Evolutionary conservation across 2,329 filamentous ascomycete genomes (phyloP).

Genomic region (Claviceps maximensis): DNA sequence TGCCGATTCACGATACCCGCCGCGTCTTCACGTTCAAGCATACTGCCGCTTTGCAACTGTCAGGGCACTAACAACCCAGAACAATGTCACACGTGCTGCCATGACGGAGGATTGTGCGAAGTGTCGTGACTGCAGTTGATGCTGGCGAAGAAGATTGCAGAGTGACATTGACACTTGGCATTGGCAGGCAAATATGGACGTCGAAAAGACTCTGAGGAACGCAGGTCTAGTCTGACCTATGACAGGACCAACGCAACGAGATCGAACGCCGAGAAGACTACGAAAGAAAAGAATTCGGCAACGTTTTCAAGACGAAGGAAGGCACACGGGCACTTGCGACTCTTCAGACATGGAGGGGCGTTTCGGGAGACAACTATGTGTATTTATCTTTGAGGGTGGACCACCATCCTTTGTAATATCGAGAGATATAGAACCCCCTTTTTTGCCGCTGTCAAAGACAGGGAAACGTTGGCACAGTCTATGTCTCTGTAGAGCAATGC

Average conservation of each 20-base stretch:
- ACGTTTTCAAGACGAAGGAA: constrained; percentile 7
- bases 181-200: constrained; percentile 15
- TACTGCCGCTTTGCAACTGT: not conserved
- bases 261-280: constrained; percentile 21
- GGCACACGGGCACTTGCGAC: constrained; percentile 10
- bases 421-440: constrained; percentile 18
- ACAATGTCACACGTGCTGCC: not conserved
- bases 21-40: not conserved
- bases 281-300: constrained; percentile 4
- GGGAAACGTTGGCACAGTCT: not conserved
- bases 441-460: not conserved
- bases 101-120: not conserved
- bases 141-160: constrained; percentile 12
- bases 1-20: not conserved
- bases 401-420: constrained; percentile 28
- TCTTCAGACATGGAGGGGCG: constrained; percentile 9
- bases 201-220: constrained; percentile 16
- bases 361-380: constrained; percentile 12
- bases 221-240: constrained; percentile 15
- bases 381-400: constrained; percentile 33
- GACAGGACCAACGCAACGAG: constrained; percentile 7
- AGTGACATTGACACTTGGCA: constrained; percentile 17
- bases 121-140: not conserved
- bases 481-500: not conserved
- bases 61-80: not conserved